Percentiles rank a stretch among this genome's conserved stretches.
Evolutionary conservation across 495 filamentous ascomycete species (phyloP).

Genomic region (Penicillium goetzii): DNA sequence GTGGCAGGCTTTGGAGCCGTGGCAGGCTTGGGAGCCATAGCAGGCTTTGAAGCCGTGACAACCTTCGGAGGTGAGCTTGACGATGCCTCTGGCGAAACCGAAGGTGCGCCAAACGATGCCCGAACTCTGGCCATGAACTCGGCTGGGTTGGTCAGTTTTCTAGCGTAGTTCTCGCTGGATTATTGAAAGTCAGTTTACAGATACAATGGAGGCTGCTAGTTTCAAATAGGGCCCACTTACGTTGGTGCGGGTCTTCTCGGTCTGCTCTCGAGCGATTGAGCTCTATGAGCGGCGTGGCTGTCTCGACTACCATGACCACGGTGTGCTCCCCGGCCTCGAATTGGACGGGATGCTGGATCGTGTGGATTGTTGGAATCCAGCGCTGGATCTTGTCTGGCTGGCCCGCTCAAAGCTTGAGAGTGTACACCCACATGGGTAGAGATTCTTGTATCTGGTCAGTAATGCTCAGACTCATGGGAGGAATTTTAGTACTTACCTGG

Average conservation of each 20-base stretch:
- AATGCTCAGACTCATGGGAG: not conserved
- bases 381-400: slow-evolving; percentile 27
- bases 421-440: not conserved
- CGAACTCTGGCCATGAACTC: not conserved
- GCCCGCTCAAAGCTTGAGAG: not conserved
- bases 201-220: not conserved
- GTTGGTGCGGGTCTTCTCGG: not conserved
- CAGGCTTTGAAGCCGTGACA: not conserved
- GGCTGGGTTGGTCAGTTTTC: not conserved
- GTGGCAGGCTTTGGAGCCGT: not conserved
- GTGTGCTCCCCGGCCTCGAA: not conserved
- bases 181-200: not conserved
- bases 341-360: not conserved
- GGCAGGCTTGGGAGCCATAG: not conserved
- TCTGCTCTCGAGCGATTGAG: not conserved
- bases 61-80: not conserved
- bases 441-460: not conserved
- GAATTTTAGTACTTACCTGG: not conserved
- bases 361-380: slow-evolving; percentile 27
- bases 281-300: not conserved
- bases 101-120: not conserved
- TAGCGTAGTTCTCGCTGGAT: not conserved
- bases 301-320: not conserved
- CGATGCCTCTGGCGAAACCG: not conserved
- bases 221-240: not conserved